Percentiles rank a stretch among this genome's conserved stretches.
phyloP scores from a whole-genome alignment of 108 stramenopile species.

The Fistulifera solaris region DNA sequence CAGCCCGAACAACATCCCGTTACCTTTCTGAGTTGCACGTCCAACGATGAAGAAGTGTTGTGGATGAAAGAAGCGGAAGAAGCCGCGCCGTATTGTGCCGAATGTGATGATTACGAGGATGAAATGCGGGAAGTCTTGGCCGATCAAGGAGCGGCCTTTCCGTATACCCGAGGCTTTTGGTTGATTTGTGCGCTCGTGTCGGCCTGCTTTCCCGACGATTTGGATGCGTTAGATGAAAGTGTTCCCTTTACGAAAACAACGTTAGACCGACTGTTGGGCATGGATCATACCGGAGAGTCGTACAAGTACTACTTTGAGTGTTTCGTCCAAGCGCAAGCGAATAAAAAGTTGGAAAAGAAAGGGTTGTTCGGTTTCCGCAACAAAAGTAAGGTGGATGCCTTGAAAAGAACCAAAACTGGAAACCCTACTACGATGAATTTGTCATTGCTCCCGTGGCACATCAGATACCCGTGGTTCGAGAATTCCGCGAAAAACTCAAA shows the following conservation, averaged over 20 bases:
- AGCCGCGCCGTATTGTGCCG: slow-evolving; percentile 32
- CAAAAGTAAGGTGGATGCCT: slow-evolving; percentile 15
- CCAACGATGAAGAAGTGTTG: slow-evolving; percentile 41
- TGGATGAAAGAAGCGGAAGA: slow-evolving; percentile 58
- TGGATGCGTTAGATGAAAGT: slow-evolving; percentile 53
- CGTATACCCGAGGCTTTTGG: slow-evolving; percentile 40
- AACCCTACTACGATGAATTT: slow-evolving; percentile 30
- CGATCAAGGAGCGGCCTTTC: slow-evolving; percentile 46
- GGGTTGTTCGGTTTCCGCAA: neutral
- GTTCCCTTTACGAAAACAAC: slow-evolving; percentile 44
- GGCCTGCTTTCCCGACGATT: slow-evolving; percentile 42
- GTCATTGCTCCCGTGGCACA: slow-evolving; percentile 20
- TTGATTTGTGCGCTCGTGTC: slow-evolving; percentile 32
- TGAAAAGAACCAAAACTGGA: slow-evolving; percentile 21
- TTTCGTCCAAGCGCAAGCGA: slow-evolving; percentile 25
- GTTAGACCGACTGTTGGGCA: slow-evolving; percentile 39
- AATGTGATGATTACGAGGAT: slow-evolving; percentile 37
- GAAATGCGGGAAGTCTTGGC: slow-evolving; percentile 30
- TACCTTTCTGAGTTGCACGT: slow-evolving; percentile 41
- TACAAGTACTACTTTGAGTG: slow-evolving; percentile 38
- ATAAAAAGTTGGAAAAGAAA: slow-evolving; percentile 11
- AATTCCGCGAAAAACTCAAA: slow-evolving; percentile 17
- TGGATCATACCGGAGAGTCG: slow-evolving; percentile 20
- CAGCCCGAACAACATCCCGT: slow-evolving; percentile 31
- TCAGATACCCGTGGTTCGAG: slow-evolving; percentile 21